These are phyloP conservation scores for Plasmodium gonderi DNA, from an alignment of 169 alveolate genomes.

Conservation along the genomic window DNA sequence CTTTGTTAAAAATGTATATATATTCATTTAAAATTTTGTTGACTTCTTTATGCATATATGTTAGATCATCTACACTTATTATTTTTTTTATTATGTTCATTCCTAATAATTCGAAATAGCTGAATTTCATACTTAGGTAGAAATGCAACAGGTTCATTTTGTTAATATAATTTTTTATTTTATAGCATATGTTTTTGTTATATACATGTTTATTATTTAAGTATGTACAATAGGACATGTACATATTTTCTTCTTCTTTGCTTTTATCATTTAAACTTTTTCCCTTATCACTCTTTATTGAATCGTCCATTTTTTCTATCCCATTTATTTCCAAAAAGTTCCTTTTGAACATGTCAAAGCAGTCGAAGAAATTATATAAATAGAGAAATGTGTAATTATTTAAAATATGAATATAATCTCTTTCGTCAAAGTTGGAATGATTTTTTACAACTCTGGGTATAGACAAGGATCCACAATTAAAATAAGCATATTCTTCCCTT, in stretches of 20 bases:
- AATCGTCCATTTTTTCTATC: not conserved
- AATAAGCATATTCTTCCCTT: not conserved
- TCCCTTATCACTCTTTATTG: not conserved
- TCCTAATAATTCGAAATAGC: conserved; percentile 50
- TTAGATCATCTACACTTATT: conserved; percentile 54
- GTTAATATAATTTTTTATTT: conserved; percentile 41
- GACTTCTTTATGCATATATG: conserved; percentile 63
- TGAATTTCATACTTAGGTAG: conserved; percentile 29
- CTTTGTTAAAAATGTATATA: conserved; percentile 67
- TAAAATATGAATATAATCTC: not conserved
- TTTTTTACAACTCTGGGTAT: not conserved
- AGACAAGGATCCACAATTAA: not conserved
- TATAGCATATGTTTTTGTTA: conserved; percentile 29
- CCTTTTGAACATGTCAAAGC: conserved; percentile 32
- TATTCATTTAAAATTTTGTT: conserved; percentile 61
- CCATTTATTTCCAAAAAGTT: conserved; percentile 40
- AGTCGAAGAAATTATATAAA: conserved; percentile 40
- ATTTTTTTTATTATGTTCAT: conserved; percentile 65
- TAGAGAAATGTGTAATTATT: conserved; percentile 35
- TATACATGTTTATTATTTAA: conserved; percentile 13
- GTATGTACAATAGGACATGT: not conserved
- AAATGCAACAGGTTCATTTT: conserved; percentile 23
- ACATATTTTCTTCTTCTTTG: not conserved
- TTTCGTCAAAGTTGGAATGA: not conserved
- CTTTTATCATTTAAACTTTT: not conserved